These are phyloP conservation scores for Blastomyces emzantsi DNA, from an alignment of 2,329 filamentous ascomycete species.

Conservation along the genomic window DNA sequence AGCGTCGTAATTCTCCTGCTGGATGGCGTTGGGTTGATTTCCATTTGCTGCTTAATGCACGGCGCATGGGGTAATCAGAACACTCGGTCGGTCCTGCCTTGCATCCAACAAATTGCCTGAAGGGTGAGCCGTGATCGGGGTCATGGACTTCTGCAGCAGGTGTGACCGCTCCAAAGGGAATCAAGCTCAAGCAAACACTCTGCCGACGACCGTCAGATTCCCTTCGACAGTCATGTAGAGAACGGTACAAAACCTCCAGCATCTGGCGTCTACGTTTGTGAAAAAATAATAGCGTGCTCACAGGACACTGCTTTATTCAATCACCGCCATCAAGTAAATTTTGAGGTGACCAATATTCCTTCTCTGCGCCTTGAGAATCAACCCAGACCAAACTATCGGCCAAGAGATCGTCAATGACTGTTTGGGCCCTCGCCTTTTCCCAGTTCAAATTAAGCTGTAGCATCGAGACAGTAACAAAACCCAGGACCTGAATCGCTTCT, in stretches of 20 bases:
- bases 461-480: slow-evolving; percentile 86
- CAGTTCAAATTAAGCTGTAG: slow-evolving; percentile 76
- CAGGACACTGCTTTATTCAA: slow-evolving; percentile 19
- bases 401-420: slow-evolving; percentile 82
- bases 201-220: not conserved
- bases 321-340: slow-evolving; percentile 36
- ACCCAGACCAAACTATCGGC: slow-evolving; percentile 90
- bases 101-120: not conserved
- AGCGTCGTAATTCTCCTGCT: not conserved
- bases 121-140: not conserved
- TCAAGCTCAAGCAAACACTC: not conserved
- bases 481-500: slow-evolving; percentile 81
- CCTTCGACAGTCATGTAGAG: not conserved
- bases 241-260: not conserved
- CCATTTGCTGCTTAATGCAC: not conserved
- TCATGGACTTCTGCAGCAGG: not conserved
- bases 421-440: slow-evolving; percentile 75
- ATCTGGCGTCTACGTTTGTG: not conserved
- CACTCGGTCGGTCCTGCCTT: not conserved
- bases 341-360: slow-evolving; percentile 72
- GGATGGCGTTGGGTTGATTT: not conserved
- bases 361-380: slow-evolving; percentile 74
- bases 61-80: not conserved
- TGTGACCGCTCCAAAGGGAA: not conserved
- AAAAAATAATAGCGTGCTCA: not conserved